These are phyloP conservation scores for Arthroderma uncinatum DNA, from an alignment of 2,329 filamentous ascomycete genomes.

Conservation along the genomic window DNA sequence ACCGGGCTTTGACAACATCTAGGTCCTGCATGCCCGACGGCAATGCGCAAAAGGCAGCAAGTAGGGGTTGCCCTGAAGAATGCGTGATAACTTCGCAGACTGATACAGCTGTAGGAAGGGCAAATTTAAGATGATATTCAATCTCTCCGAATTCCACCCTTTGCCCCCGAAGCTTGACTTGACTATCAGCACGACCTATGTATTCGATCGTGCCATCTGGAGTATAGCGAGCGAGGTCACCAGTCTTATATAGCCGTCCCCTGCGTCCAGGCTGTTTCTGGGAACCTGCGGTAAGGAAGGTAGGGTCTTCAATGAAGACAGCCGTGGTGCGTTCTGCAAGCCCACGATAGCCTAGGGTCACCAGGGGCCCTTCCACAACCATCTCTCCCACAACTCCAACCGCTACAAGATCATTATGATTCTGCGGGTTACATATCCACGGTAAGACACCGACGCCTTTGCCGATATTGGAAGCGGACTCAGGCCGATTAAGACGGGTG, in stretches of 20 bases:
- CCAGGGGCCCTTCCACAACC: too few species aligned
- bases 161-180: conserved; percentile 51
- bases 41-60: neutral
- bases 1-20: neutral
- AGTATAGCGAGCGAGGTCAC: conserved; percentile 8
- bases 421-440: too few species aligned
- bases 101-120: neutral
- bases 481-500: too few species aligned
- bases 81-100: neutral
- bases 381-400: too few species aligned
- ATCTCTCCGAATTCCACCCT: conserved; percentile 45
- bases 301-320: too few species aligned
- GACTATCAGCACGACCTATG: conserved; percentile 47
- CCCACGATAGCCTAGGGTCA: too few species aligned
- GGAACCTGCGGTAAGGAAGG: too few species aligned
- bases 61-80: neutral
- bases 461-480: too few species aligned
- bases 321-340: too few species aligned
- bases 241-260: conserved; percentile 7
- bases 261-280: too few species aligned
- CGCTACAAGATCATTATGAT: too few species aligned
- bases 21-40: neutral
- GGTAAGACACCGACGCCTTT: too few species aligned
- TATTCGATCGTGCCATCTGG: neutral
- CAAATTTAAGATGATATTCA: conserved; percentile 12